These are phyloP conservation scores for Neofusicoccum cordaticola DNA, from an alignment of 2,329 filamentous ascomycete genomes.

Conservation along the genomic window DNA sequence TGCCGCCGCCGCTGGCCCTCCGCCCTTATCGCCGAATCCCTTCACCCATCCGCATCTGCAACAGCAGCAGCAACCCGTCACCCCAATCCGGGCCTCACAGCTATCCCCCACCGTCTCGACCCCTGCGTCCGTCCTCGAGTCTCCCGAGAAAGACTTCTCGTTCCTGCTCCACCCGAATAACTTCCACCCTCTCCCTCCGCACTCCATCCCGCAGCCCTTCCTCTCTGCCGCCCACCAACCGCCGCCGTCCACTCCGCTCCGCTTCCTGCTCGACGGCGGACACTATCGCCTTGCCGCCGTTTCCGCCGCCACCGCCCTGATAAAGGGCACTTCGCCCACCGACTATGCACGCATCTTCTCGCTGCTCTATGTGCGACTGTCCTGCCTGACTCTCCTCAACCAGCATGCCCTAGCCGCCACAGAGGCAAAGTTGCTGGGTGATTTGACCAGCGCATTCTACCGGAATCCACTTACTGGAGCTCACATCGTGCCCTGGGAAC, in stretches of 20 bases:
- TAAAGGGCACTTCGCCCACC: constrained; percentile 46
- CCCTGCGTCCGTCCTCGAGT: constrained; percentile 29
- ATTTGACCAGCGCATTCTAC: constrained; percentile 56
- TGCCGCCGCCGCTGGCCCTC: neutral
- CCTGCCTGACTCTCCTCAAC: constrained; percentile 77
- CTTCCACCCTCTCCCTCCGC: constrained; percentile 73
- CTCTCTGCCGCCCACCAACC: constrained; percentile 66
- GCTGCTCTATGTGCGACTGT: constrained; percentile 76
- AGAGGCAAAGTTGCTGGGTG: constrained; percentile 62
- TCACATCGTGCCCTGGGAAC: constrained; percentile 76
- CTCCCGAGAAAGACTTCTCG: constrained; percentile 68
- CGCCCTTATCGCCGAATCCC: neutral
- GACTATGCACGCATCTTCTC: constrained; percentile 69
- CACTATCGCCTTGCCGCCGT: constrained; percentile 80
- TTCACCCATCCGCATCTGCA: constrained; percentile 15
- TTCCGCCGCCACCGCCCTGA: constrained; percentile 61
- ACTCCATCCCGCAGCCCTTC: constrained; percentile 63
- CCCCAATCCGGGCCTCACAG: constrained; percentile 21
- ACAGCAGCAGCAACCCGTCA: constrained; percentile 19
- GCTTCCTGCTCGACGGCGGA: constrained; percentile 65
- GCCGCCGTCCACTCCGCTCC: constrained; percentile 57
- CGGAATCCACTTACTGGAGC: constrained; percentile 46
- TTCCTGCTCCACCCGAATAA: constrained; percentile 77
- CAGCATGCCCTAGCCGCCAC: constrained; percentile 56
- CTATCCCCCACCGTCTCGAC: constrained; percentile 21